Base-by-base conservation (phyloP, 768 basidiomycete species). In the Tylopilus felleus region DNA sequence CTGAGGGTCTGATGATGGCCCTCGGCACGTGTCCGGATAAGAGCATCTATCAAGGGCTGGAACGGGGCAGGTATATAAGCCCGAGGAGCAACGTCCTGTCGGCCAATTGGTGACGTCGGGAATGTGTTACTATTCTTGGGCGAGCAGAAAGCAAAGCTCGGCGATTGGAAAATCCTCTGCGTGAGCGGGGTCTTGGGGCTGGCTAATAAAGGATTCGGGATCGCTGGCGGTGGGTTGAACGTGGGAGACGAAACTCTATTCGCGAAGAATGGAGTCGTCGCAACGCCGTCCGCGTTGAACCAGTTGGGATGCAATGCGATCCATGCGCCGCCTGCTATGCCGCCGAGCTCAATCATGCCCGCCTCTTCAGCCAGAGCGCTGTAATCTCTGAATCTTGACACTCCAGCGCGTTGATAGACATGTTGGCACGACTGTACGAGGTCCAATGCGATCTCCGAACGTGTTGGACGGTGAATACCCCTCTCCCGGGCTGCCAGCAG, bases 381-480 rank as follows among this genome's bases (percentile, higher is more conserved):
- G 36, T 71, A 74, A 10, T 68, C 55, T 41, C 52, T 56, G 51
- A 72, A 72, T 33, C 12, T 63, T 0, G 39, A 52, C 51, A 60
- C 69, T 5, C 72, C 72, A 0, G 44, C 65, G 14, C 59, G 65
- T 41, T 40, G 39, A 50, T 72, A 72, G 27, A 59, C 40, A 23
- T 57, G 42, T 17, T 64, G 64, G 42, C 74, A 71, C 21, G 17
- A 28, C 27, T 62, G 46, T n/a, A 59, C 8, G 2, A 83, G 63
- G 14, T 71, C 68, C 14, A 60, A 0, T 5, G 74, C 76, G 19
- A 83, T 53, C 1, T 8, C 54, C 16, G 77, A 75, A n/a, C 79
- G 76, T 5, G 70, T 64, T 13, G 78, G 71, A 17, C 60, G 70
- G 25, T 36, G 0, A 25, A 64, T 52, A 5, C 77, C 77, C 6